phyloP scores from a whole-genome alignment of 371 early-diverging fungal species.

The Sporodiniella umbellata region DNA sequence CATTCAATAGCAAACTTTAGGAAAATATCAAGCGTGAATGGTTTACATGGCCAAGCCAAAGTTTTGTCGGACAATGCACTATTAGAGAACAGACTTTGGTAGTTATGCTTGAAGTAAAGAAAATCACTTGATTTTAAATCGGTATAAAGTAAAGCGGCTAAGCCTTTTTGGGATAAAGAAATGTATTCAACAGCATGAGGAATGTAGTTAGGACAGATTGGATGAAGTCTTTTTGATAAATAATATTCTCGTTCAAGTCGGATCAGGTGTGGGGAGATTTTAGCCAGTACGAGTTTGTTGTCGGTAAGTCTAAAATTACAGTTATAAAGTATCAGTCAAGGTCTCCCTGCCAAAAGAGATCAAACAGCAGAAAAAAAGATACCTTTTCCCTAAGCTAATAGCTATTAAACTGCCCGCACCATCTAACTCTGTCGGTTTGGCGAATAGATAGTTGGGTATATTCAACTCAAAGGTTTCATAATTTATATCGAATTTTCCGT shows the following conservation, averaged over 20 bases:
- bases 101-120: slow-evolving; percentile 10
- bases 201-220: slow-evolving; percentile 31
- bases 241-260: slow-evolving; percentile 43
- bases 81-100: slow-evolving; percentile 5
- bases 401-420: slow-evolving; percentile 41
- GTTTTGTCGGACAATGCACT: neutral
- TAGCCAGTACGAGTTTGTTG: slow-evolving; percentile 27
- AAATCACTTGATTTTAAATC: slow-evolving; percentile 21
- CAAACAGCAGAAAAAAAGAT: neutral
- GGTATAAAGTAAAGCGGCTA: slow-evolving; percentile 32
- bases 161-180: slow-evolving; percentile 33
- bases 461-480: slow-evolving; percentile 29
- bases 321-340: neutral
- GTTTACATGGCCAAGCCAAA: slow-evolving; percentile 1
- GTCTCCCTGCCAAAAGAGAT: neutral
- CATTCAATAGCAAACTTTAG: slow-evolving; percentile 34
- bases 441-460: slow-evolving; percentile 39
- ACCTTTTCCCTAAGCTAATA: slow-evolving; percentile 36
- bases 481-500: slow-evolving; percentile 35
- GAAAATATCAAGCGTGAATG: slow-evolving; percentile 19
- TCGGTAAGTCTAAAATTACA: slow-evolving; percentile 19
- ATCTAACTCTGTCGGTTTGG: slow-evolving; percentile 26
- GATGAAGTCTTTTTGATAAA: slow-evolving; percentile 31
- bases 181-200: slow-evolving; percentile 31
- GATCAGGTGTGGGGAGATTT: slow-evolving; percentile 37